Conservation (phyloP, 1,284 basidiomycete genomes). For the Jaminaea rosea region DNA sequence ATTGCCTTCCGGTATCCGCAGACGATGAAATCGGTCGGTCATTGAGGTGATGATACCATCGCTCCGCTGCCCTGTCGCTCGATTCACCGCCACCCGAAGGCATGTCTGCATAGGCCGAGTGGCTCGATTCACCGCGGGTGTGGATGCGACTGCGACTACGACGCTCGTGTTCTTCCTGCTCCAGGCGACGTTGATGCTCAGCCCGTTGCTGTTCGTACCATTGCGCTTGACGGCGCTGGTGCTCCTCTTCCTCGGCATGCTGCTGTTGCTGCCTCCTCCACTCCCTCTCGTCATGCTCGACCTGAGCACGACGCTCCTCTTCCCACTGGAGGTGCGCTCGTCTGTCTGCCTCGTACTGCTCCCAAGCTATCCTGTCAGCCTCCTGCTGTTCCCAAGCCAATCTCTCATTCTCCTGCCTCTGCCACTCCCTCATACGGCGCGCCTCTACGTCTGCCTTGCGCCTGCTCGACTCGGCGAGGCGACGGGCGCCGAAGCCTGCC, state of each 20-base stretch:
- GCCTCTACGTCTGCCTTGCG: neutral
- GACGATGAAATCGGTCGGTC: neutral
- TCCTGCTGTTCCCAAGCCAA: too few relatives aligned
- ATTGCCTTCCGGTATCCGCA: neutral
- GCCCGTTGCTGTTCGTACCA: neutral
- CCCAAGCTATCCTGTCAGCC: too few relatives aligned
- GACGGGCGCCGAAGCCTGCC: constrained; percentile 8
- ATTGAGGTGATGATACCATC: neutral
- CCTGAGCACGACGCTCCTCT: neutral
- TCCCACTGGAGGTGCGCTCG: too few relatives aligned
- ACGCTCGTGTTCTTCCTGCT: neutral
- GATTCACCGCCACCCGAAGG: too few relatives aligned
- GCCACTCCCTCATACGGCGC: too few relatives aligned
- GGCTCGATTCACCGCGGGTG: neutral
- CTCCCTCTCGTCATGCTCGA: constrained; percentile 1
- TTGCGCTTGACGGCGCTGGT: neutral
- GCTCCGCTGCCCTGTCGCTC: neutral
- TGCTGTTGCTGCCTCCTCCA: neutral
- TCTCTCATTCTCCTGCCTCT: too few relatives aligned
- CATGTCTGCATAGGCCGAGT: neutral
- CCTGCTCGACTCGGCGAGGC: constrained; percentile 1
- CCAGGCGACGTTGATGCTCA: neutral
- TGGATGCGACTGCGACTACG: neutral
- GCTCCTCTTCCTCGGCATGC: neutral
- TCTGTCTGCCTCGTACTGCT: too few relatives aligned